Base-by-base conservation (phyloP, 148 eudicot genomes). In the Fagopyrum esculentum region DNA sequence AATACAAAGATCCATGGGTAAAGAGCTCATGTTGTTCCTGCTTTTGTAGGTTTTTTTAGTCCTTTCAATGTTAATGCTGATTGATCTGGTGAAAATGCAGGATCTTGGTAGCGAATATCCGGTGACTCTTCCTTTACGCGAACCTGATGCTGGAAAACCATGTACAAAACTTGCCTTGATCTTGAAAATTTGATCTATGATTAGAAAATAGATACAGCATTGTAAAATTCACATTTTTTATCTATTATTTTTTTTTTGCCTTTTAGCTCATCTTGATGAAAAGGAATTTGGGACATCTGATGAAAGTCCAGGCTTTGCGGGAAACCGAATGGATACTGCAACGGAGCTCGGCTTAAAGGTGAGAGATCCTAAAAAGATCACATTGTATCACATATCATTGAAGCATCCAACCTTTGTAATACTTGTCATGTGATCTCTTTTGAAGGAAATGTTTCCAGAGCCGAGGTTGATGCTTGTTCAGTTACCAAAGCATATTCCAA, bases 1-100 rank as follows among this genome's bases (percentile, higher is more conserved):
- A 91, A 69, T 94, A 87, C 79, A 81, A 82, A 78, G 98, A 94
- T 75, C 97, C 97, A 78, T 94, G 98, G 98, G 98, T 91, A 83
- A 59, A 69, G 77, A 72, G 49, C 22, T 19, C 1, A 12, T 43
- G 17, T 66, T 45, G 47, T 30, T 29, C 12, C 11, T 63, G 44
- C 16, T 63, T 30, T 63, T 10, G n/a, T 29, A n/a, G n/a, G 29
- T 6, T 63, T 63, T 43, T 63, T 63, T n/a, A n/a, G n/a, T n/a
- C n/a, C n/a, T 63, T 63, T 11, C 45, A 29, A 63, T 9, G 15
- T 43, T 66, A 35, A 4, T 66, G 46, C 46, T 35, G 46, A 66
- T 40, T 66, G 46, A 15, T 35, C 70, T 40, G 43, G 46, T 40
- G 45, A 40, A 43, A 35, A 12, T 66, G 71, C 71, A 66, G 71